A percentile compares a stretch with the other conserved stretches of the same genome.
phyloP scores from a whole-genome alignment of 202 grass and related monocot species.

The Musa balbisiana region DNA sequence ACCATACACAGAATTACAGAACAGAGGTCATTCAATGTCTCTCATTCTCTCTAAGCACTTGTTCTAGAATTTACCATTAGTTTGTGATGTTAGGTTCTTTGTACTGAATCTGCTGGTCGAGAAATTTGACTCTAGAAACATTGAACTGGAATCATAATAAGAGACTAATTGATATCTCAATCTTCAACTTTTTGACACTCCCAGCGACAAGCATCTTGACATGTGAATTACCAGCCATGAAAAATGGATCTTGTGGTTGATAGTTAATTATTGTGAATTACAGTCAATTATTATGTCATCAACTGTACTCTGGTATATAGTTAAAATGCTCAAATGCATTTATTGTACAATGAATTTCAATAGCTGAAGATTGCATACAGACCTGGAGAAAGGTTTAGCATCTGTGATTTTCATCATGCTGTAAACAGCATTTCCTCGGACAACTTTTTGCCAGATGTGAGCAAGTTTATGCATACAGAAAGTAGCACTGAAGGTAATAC shows the following conservation, averaged over 20 bases:
- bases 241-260: not conserved
- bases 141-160: too few relatives aligned
- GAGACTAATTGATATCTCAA: too few relatives aligned
- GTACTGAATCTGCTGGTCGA: too few relatives aligned
- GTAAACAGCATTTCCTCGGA: constrained; percentile 65
- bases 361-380: constrained; percentile 78
- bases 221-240: not conserved
- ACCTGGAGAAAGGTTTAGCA: constrained; percentile 61
- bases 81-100: too few relatives aligned
- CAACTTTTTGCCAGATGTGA: constrained; percentile 40
- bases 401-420: constrained; percentile 79
- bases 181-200: not conserved
- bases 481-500: constrained; percentile 6
- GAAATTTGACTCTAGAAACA: too few relatives aligned
- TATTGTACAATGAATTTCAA: constrained; percentile 12
- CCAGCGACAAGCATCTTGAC: not conserved
- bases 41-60: too few relatives aligned
- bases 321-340: not conserved
- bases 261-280: not conserved
- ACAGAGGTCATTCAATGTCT: too few relatives aligned
- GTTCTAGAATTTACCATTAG: too few relatives aligned
- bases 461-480: not conserved
- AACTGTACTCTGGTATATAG: not conserved
- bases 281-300: not conserved
- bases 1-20: too few relatives aligned